These are phyloP conservation scores for Trichosporon sp. DNA, from an alignment of 1,284 basidiomycete genomes.

Conservation along the genomic window DNA sequence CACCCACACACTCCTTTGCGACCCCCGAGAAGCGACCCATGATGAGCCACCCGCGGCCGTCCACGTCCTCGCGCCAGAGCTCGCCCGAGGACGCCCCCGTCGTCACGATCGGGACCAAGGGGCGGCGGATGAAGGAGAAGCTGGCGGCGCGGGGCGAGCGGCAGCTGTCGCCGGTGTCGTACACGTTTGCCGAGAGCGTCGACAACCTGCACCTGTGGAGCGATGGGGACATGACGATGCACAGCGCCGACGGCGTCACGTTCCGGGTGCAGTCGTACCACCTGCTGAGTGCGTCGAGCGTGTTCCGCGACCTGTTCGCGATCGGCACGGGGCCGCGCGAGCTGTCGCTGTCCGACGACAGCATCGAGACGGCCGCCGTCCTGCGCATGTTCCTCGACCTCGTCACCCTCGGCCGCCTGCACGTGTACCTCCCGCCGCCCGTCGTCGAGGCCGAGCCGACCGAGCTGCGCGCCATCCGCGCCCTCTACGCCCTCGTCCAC, in stretches of 20 bases:
- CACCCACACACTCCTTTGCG: background rate
- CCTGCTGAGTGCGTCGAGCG: background rate
- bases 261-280: constrained; percentile 1
- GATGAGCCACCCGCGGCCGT: background rate
- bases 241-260: background rate
- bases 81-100: constrained; percentile 3
- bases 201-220: background rate
- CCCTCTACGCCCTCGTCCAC: constrained; percentile 4
- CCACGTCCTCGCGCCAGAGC: background rate
- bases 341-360: constrained; percentile 2
- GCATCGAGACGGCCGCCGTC: background rate
- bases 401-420: constrained; percentile 6
- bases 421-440: background rate
- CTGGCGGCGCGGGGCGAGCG: background rate
- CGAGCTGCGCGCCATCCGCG: constrained; percentile 10
- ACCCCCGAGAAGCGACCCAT: too few species aligned
- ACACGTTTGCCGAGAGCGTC: background rate
- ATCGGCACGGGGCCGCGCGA: background rate
- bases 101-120: background rate
- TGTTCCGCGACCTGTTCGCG: constrained; percentile 6
- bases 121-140: constrained; percentile 4
- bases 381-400: constrained; percentile 7
- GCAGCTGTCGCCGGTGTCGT: background rate
- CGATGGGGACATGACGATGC: constrained; percentile 3
- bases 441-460: constrained; percentile 13